Base-by-base conservation (phyloP, 192 early-diverging fungal genomes). In the Umbelopsis vinacea region DNA sequence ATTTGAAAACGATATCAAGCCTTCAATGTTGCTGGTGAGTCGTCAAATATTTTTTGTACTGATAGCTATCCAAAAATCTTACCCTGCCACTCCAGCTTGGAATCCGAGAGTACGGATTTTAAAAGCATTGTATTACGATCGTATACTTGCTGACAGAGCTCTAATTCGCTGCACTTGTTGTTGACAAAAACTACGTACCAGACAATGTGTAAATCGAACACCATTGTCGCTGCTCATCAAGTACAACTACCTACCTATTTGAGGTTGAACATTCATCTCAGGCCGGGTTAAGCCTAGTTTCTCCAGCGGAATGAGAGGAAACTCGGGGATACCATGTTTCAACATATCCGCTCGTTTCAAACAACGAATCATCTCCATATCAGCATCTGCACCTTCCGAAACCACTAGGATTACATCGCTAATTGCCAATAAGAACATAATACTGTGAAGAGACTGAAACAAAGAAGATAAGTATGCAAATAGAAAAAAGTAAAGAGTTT, bases 391-490 rank as follows among this genome's bases (percentile, higher is more conserved):
- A 4, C 78, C 74, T 29, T 87, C 84, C 8, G 73, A 75, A 8
- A 92, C 85, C 10, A 91, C 74, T 12, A 92, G 15, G 8, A 92
- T 74, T 10, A 91, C 85, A 69, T 92, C 89, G 57, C 90, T 92
- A 10, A 91, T 81, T 9, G 83, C 85, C 5, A 89, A 68, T 72
- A 92, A 71, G 55, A 91, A 90, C 23, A 87, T 73, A 0, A 87
- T 78, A 46, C 86, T 46, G 7, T 84, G 72, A 21, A 91, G 70
- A 7, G 85, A 74, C 63, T 89, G 79, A 8, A 47, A 37, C 5
- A 15, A 9, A 48, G 10, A 55, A 45, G 9, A 37, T 22, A 7
- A 47, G 23, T 12, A 45, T 26, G 22, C 47, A 35, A 69, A 46
- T 46, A 33, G 15, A 14, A 38, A 48, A 26, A 67, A 23, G 2